These are phyloP conservation scores for Sclerotinia nivalis DNA, from an alignment of 2,329 filamentous ascomycete genomes.

Conservation along the genomic window DNA sequence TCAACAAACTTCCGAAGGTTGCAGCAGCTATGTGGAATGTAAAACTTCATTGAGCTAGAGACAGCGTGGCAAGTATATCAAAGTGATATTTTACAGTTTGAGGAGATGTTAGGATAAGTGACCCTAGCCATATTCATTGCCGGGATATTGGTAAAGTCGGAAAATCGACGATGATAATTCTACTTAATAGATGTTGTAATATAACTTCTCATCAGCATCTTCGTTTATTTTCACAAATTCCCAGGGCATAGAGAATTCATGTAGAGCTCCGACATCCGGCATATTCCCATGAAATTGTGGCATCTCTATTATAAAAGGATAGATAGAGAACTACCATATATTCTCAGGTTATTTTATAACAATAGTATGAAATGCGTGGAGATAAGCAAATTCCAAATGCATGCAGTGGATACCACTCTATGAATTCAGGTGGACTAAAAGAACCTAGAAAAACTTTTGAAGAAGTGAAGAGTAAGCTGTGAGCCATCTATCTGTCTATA, in stretches of 20 bases:
- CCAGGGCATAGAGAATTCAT: too few species aligned
- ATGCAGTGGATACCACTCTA: neutral
- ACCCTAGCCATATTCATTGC: too few species aligned
- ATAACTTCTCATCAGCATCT: too few species aligned
- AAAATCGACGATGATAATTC: neutral
- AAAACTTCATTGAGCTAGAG: too few species aligned
- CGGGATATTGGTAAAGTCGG: too few species aligned
- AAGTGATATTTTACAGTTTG: too few species aligned
- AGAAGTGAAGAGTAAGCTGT: neutral
- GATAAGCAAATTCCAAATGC: neutral
- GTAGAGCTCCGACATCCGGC: too few species aligned
- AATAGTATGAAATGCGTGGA: neutral
- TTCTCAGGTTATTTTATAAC: neutral
- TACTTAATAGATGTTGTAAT: neutral
- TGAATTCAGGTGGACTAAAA: fast-evolving
- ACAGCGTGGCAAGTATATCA: neutral
- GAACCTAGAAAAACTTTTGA: fast-evolving
- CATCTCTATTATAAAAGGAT: too few species aligned
- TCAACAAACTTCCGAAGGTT: fast-evolving
- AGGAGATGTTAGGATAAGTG: neutral
- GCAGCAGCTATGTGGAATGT: neutral
- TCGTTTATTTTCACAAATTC: too few species aligned
- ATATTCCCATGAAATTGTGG: too few species aligned
- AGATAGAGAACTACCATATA: neutral
- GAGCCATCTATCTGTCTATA: neutral